Conservation (phyloP, 306 rosid species). For the Abrus pulchellus region DNA sequence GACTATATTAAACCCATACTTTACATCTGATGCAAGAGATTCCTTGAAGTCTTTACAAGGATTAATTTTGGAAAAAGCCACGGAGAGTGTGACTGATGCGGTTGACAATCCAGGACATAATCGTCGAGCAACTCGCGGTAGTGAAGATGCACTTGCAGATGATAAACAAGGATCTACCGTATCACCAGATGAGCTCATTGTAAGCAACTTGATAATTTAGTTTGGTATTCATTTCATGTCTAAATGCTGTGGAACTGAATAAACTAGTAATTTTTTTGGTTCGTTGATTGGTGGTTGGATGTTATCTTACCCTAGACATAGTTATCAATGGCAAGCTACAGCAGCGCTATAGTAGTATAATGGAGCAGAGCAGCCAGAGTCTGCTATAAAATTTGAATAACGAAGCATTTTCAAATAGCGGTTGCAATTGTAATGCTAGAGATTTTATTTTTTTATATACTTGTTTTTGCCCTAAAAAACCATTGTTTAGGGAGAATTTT, state of each 20-base stretch:
- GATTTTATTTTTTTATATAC: too few relatives aligned
- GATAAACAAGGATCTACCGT: conserved; percentile 76
- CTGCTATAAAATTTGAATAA: too few relatives aligned
- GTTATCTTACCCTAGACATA: conserved; percentile 13
- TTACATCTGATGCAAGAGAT: conserved; percentile 93
- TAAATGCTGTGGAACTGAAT: conserved; percentile 13
- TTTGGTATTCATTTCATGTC: conserved; percentile 28
- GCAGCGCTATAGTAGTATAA: too few relatives aligned
- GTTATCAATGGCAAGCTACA: too few relatives aligned
- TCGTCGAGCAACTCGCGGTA: conserved; percentile 95
- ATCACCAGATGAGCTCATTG: conserved; percentile 96
- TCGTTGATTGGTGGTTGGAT: conserved; percentile 34
- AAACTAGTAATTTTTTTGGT: not conserved
- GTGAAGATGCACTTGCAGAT: conserved; percentile 88
- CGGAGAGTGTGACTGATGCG: conserved; percentile 75
- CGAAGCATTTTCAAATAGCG: too few relatives aligned
- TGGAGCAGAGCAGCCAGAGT: too few relatives aligned
- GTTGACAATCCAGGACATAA: conserved; percentile 89
- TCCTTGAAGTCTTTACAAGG: conserved; percentile 95
- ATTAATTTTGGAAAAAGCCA: conserved; percentile 92
- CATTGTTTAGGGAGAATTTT: too few relatives aligned
- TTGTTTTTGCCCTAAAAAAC: too few relatives aligned
- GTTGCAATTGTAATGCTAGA: too few relatives aligned
- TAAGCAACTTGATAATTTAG: conserved; percentile 58
- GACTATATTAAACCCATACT: conserved; percentile 90